Conservation (phyloP, 139 green algal genomes). For the Microglena sp. region DNA sequence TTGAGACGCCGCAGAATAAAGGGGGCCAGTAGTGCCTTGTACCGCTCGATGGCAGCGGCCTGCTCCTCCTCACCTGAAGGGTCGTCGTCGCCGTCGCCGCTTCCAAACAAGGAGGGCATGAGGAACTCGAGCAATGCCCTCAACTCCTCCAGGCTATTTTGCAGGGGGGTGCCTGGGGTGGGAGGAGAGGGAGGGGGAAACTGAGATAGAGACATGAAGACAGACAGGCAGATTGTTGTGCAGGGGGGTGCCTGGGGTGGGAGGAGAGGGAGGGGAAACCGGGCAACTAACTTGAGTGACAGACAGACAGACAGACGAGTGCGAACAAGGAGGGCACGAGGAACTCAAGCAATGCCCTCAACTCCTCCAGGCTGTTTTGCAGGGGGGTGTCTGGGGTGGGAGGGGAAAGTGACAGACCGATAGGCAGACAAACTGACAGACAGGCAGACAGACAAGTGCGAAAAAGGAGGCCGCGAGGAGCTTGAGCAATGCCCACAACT, state of each 20-base stretch:
- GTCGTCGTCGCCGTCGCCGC: too few relatives aligned
- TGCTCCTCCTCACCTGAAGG: slow-evolving; percentile 4
- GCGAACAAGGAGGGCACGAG: slow-evolving; percentile 69
- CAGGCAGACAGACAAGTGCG: too few relatives aligned
- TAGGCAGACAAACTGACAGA: background rate
- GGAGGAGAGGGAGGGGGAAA: background rate
- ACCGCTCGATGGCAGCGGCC: slow-evolving; percentile 50
- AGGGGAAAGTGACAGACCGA: background rate
- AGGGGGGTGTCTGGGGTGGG: slow-evolving; percentile 68
- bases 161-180: slow-evolving; percentile 72
- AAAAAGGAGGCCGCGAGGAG: slow-evolving; percentile 78
- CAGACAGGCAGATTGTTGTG: slow-evolving; percentile 76
- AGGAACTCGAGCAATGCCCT: slow-evolving; percentile 81
- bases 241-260: too few relatives aligned
- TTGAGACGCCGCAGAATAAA: slow-evolving; percentile 82
- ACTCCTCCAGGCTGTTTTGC: slow-evolving; percentile 84
- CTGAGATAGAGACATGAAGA: slow-evolving; percentile 30
- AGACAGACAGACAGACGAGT: too few relatives aligned
- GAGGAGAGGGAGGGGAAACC: too few relatives aligned
- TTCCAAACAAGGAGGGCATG: slow-evolving; percentile 64
- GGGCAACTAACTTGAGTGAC: too few relatives aligned
- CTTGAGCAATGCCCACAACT: slow-evolving; percentile 78
- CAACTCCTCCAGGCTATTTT: slow-evolving; percentile 87
- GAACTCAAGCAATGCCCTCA: slow-evolving; percentile 81
- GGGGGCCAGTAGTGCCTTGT: slow-evolving; percentile 73